Conservation (phyloP, 805 yeast genomes). For the Kuraishia borneana region DNA sequence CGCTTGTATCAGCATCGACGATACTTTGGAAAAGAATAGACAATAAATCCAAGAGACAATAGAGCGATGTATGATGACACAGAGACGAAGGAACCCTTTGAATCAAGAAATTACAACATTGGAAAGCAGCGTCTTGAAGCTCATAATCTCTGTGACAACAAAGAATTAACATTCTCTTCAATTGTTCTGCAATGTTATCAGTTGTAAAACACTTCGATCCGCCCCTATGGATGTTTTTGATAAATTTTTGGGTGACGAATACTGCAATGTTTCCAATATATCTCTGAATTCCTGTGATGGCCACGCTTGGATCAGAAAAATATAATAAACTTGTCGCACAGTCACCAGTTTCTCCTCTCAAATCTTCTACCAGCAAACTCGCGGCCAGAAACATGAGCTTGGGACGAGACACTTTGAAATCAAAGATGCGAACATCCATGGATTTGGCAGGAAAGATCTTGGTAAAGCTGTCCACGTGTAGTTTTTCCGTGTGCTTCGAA, state of each 20-base stretch:
- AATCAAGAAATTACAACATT: conserved; percentile 62
- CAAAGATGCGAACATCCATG: conserved; percentile 27
- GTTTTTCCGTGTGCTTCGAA: conserved; percentile 66
- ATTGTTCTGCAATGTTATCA: conserved; percentile 51
- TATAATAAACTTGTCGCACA: conserved; percentile 70
- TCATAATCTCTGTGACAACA: conserved; percentile 72
- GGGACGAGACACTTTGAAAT: conserved; percentile 49
- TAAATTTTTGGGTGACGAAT: conserved; percentile 45
- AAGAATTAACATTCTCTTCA: conserved; percentile 52
- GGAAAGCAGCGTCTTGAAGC: conserved; percentile 71
- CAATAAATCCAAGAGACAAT: conserved; percentile 71
- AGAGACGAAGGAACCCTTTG: conserved; percentile 62
- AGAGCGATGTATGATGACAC: conserved; percentile 64
- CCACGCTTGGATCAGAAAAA: conserved; percentile 77
- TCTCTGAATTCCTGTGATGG: conserved; percentile 54
- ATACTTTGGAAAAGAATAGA: conserved; percentile 70
- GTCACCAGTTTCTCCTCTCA: conserved; percentile 71
- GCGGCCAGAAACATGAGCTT: conserved; percentile 85
- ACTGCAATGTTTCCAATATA: conserved; percentile 56
- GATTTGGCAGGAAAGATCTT: conserved; percentile 38
- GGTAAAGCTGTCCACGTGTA: conserved; percentile 55
- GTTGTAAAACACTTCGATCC: conserved; percentile 46
- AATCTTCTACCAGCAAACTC: conserved; percentile 62
- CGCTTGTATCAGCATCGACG: conserved; percentile 72
- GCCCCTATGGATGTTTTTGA: conserved; percentile 38